Evolutionary conservation across 2,329 filamentous ascomycete genomes (phyloP), one percentile per base, ranked within the genome.

Genomic region (Cercospora beticola): DNA sequence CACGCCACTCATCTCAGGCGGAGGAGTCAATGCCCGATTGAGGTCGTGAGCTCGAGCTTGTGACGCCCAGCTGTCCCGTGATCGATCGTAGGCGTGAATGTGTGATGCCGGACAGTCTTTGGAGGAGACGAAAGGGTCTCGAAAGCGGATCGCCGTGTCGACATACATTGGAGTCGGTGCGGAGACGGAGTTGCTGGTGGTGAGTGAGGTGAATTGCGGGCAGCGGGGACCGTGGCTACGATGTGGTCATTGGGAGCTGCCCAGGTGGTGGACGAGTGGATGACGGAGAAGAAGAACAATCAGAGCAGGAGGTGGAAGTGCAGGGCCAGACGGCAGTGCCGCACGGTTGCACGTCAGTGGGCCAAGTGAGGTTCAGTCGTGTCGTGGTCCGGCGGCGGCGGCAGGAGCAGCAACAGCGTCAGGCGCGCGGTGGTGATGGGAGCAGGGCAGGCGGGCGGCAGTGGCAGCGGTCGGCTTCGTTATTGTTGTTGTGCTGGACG

Each of bases 361-460:
- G 63, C 52, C 49, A 57, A 31, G 18, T 57, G 33, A 65, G 62
- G 62, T 57, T 26, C 14, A 10, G 30, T n/a, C 18, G 30, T n/a
- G 21, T 30, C 49, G 30, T 36, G 6, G 54, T 21, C 6, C 54
- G 23, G 54, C 54, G 54, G 54, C 54, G 28, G 54, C 28, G 23
- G 54, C 26, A 57, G 54, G 36, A 30, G 43, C 49, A 49, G 61
- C 36, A n/a, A 63, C 26, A 23, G 40, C 57, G 30, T 31, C 28
- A 18, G 33, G 57, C 14, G 28, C 64, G 3, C 82, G 78, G 77
- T 88, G 86, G 0, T 85, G 36, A 40, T 40, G 36, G 36, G 54
- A 85, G 72, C 74, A 87, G 87, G 26, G 83, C 85, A 36, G 33
- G 33, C 81, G 76, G 33, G 33, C 81, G 76, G 14, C 87, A 65